These are phyloP conservation scores for Chytriomyces sp. DNA, from an alignment of 192 early-diverging fungal genomes.

Conservation along the genomic window DNA sequence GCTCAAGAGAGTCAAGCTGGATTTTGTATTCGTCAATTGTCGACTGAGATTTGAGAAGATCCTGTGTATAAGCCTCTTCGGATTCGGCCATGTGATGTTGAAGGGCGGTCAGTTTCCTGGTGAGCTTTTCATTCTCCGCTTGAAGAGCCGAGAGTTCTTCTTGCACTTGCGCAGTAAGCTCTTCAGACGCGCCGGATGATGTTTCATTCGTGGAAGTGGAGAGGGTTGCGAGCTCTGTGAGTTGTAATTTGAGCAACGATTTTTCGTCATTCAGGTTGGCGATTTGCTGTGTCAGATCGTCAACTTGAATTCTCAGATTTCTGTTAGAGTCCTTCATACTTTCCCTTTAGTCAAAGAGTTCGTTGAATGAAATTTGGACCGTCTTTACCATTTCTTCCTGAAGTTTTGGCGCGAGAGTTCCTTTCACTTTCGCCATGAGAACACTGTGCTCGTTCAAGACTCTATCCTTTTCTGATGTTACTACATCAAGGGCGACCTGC, in stretches of 20 bases:
- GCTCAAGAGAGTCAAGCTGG: constrained; percentile 63
- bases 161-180: background rate
- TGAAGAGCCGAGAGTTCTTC: constrained; percentile 51
- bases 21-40: constrained; percentile 57
- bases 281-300: constrained; percentile 11
- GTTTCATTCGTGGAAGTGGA: background rate
- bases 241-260: constrained; percentile 23
- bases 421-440: constrained; percentile 76
- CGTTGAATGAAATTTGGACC: background rate
- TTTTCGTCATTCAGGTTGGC: constrained; percentile 31
- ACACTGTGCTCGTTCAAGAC: constrained; percentile 66
- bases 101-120: constrained; percentile 60
- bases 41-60: constrained; percentile 62
- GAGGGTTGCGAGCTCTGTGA: constrained; percentile 14
- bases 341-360: background rate
- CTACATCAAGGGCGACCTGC: background rate
- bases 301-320: constrained; percentile 28
- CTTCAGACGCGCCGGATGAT: background rate
- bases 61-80: constrained; percentile 64
- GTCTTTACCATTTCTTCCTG: constrained; percentile 75
- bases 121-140: constrained; percentile 51
- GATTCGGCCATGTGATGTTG: constrained; percentile 65
- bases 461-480: constrained; percentile 53
- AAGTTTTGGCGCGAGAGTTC: constrained; percentile 77
- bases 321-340: constrained; percentile 33